Evolutionary conservation across 169 alveolate genomes (phyloP).

Genomic region (Amoebophrya sp.): DNA sequence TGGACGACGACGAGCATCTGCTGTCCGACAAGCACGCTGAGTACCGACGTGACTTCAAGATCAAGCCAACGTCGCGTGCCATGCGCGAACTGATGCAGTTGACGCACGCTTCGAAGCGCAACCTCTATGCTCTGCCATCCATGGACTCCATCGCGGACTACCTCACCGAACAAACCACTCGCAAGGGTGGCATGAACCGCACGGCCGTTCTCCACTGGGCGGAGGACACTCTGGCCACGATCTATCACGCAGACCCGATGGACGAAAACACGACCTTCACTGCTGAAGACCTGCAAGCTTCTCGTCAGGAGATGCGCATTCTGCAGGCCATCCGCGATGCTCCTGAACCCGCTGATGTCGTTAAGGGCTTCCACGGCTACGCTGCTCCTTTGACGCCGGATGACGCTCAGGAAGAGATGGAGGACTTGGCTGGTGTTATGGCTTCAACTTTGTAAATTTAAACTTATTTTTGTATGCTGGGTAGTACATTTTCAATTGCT

Average conservation of each 20-base stretch:
- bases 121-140: neutral
- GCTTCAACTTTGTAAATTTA: too few species aligned
- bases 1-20: neutral
- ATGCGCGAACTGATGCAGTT: neutral
- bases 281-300: neutral
- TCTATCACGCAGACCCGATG: neutral
- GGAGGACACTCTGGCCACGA: neutral
- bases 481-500: too few species aligned
- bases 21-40: neutral
- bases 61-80: neutral
- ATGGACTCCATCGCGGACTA: neutral
- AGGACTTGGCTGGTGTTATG: neutral
- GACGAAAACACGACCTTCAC: neutral
- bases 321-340: neutral
- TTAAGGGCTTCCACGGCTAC: neutral
- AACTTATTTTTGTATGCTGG: too few species aligned
- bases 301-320: neutral
- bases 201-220: neutral
- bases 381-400: neutral
- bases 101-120: neutral
- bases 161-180: neutral
- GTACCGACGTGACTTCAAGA: neutral
- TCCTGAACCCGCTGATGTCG: neutral
- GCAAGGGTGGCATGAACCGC: neutral
- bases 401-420: neutral